Percentiles rank a stretch among this genome's conserved stretches.
These are phyloP conservation scores for Verticillium tricorpus DNA, from an alignment of 2,329 filamentous ascomycete species.

Conservation along the genomic window DNA sequence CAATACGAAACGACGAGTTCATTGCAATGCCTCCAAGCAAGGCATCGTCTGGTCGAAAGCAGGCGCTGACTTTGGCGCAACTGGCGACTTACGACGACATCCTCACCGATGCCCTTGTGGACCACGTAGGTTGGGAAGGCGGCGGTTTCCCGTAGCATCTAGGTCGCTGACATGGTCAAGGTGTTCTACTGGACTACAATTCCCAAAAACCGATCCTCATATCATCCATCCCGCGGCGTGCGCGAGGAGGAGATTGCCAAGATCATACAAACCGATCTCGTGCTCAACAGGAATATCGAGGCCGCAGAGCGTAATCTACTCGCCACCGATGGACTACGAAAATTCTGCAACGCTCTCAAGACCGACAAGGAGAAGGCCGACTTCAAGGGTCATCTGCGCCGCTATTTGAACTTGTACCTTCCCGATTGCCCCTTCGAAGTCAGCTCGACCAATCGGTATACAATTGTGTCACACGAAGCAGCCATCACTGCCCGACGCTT, in stretches of 20 bases:
- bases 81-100: slow-evolving; percentile 93
- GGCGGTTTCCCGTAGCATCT: background rate
- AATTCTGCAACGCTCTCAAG: slow-evolving; percentile 63
- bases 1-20: background rate
- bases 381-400: slow-evolving; percentile 78
- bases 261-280: slow-evolving; percentile 60
- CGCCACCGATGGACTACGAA: slow-evolving; percentile 66
- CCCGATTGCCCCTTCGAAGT: slow-evolving; percentile 95
- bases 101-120: slow-evolving; percentile 88
- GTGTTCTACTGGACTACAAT: slow-evolving; percentile 96
- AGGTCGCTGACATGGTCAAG: slow-evolving; percentile 39
- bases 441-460: slow-evolving; percentile 86
- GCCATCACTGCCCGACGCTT: slow-evolving; percentile 74
- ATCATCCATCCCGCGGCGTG: slow-evolving; percentile 77
- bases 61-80: slow-evolving; percentile 78
- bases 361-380: slow-evolving; percentile 76
- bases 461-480: slow-evolving; percentile 84
- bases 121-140: slow-evolving; percentile 63
- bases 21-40: slow-evolving; percentile 31
- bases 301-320: slow-evolving; percentile 71
- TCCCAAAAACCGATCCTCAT: slow-evolving; percentile 87
- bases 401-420: slow-evolving; percentile 89
- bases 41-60: slow-evolving; percentile 47
- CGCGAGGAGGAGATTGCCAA: slow-evolving; percentile 58
- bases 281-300: slow-evolving; percentile 67